Conservation (phyloP, 371 early-diverging fungal genomes). For the Apophysomyces elegans region DNA sequence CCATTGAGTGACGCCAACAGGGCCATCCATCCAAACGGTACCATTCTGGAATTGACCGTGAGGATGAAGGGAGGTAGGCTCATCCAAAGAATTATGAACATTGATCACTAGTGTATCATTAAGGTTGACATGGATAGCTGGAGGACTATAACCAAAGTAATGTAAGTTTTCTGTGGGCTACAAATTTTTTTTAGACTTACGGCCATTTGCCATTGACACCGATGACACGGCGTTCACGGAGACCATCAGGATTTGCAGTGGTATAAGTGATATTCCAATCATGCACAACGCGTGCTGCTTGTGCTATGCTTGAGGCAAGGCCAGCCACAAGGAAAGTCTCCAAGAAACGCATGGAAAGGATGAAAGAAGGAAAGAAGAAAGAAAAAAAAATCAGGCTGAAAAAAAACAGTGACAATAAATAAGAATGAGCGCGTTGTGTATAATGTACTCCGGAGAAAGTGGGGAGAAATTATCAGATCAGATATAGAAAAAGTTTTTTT, state of each 20-base stretch:
- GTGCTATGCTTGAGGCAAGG: slow-evolving; percentile 29
- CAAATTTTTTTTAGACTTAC: slow-evolving; percentile 40
- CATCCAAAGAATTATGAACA: slow-evolving; percentile 58
- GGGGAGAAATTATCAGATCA: neutral
- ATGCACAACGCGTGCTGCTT: slow-evolving; percentile 62
- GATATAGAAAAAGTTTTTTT: slow-evolving; percentile 2
- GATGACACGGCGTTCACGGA: slow-evolving; percentile 66
- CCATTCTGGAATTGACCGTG: slow-evolving; percentile 76
- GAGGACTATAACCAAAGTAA: slow-evolving; percentile 37
- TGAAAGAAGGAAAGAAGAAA: slow-evolving; percentile 3
- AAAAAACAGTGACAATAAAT: neutral
- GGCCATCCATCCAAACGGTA: slow-evolving; percentile 70
- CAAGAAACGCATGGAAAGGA: slow-evolving; percentile 27
- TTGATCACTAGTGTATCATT: slow-evolving; percentile 69
- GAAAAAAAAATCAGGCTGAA: neutral
- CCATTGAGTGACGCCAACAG: slow-evolving; percentile 69
- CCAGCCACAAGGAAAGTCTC: slow-evolving; percentile 27
- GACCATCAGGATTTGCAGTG: slow-evolving; percentile 72
- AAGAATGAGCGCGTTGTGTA: neutral
- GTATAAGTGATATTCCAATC: slow-evolving; percentile 80
- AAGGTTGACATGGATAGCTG: slow-evolving; percentile 47
- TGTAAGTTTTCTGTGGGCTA: neutral
- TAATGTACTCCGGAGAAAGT: neutral
- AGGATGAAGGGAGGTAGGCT: slow-evolving; percentile 65
- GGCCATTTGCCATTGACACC: slow-evolving; percentile 81